Evolutionary conservation across 1,284 basidiomycete species (phyloP), one percentile per base, ranked within the genome.

Genomic region (Wallemia hederae): DNA sequence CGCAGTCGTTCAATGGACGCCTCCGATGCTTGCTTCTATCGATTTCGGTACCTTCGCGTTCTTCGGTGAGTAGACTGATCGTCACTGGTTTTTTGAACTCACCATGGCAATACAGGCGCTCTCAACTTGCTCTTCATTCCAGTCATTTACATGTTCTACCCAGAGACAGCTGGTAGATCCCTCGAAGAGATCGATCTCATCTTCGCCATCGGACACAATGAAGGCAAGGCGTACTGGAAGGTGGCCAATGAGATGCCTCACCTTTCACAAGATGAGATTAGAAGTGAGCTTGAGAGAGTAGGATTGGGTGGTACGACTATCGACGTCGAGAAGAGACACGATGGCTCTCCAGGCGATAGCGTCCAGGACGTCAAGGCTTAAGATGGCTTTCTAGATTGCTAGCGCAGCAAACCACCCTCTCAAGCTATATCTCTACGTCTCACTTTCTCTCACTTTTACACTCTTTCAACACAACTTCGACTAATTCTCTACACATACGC

Each of bases 121-220:
- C 56, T 58, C 22, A 56, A 56, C 55, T 56, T 56, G 7, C 56
- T 58, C 24, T 58, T 27, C 66, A 63, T 70, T 25, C 65, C 69
- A 27, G 62, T 69, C 61, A 67, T 71, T 62, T 70, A 65, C 61
- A 61, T 65, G 56, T 63, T 70, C 58, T 69, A 68, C 58, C 69
- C 69, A 59, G 70, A 71, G 62, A 71, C 69, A 59, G 68, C 66
- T 63, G 62, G 66, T 22, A 64, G 67, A 27, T 65, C 62, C 19
- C 65, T 70, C 25, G 69, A 70, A 62, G 66, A 69, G 27, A 67
- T 69, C 64, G 66, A 67, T 34, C 15, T 64, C 27, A 66, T 69
- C 60, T 69, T 69, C 59, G 67, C 66, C n/a, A 63, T 64, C 24
- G 66, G 64, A 11, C 63, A 67, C 61, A 59, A 64, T 60, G 66